Conservation (phyloP, 495 filamentous ascomycete species). For the Daldinia bambusicola region DNA sequence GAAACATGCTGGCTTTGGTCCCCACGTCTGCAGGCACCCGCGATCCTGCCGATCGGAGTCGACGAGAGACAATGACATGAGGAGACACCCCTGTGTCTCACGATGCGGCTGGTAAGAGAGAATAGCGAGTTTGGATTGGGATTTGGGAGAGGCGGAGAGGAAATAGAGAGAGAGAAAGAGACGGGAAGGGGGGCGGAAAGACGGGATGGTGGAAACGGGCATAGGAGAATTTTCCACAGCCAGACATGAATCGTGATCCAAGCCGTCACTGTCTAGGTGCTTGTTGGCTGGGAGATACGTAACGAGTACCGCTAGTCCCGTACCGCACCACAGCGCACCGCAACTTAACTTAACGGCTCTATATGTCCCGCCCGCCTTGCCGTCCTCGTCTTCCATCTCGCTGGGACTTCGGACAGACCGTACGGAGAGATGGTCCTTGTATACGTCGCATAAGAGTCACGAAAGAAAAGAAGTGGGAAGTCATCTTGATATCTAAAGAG, state of each 20-base stretch:
- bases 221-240: conserved; percentile 41
- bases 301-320: neutral
- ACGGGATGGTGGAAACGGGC: conserved; percentile 38
- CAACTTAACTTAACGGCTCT: neutral
- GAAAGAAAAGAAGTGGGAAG: neutral
- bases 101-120: conserved; percentile 22
- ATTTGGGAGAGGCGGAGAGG: neutral
- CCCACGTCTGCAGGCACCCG: conserved; percentile 2
- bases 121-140: neutral
- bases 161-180: neutral
- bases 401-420: neutral
- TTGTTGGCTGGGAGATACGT: neutral
- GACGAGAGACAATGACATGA: conserved; percentile 27
- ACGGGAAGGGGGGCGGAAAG: neutral
- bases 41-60: conserved; percentile 17
- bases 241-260: conserved; percentile 2
- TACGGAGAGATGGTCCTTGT: neutral
- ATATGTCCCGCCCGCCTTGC: neutral
- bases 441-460: neutral
- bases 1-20: neutral
- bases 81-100: conserved; percentile 28
- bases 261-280: neutral
- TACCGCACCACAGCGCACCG: too few relatives aligned
- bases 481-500: neutral
- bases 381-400: neutral